Conservation (phyloP, 192 early-diverging fungal genomes). For the Thoreauomyces humboldtii region DNA sequence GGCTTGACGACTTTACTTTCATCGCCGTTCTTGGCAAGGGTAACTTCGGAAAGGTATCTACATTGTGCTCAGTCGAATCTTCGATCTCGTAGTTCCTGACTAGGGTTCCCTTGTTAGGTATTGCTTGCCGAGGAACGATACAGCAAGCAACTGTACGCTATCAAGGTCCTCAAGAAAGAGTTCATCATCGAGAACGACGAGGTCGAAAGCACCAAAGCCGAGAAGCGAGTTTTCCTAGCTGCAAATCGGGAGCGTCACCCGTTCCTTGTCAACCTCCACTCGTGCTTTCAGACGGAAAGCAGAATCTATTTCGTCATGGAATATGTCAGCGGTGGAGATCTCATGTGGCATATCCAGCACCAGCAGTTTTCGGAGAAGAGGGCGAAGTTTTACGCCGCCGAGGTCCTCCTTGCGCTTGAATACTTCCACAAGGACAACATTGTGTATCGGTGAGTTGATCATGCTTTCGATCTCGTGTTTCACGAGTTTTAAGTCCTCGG, state of each 20-base stretch:
- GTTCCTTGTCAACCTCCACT: conserved; percentile 94
- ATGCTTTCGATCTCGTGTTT: not conserved
- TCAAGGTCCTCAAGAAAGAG: conserved; percentile 98
- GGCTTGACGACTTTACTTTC: conserved; percentile 91
- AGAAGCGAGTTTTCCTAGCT: conserved; percentile 90
- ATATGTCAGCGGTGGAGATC: conserved; percentile 93
- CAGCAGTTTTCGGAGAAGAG: conserved; percentile 84
- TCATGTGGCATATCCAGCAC: conserved; percentile 98
- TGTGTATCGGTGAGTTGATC: conserved; percentile 66
- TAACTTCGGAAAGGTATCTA: conserved; percentile 96
- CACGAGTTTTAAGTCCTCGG: not conserved
- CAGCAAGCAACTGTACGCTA: conserved; percentile 81
- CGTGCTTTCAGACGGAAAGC: conserved; percentile 93
- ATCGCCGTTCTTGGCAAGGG: conserved; percentile 95
- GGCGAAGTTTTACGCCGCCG: conserved; percentile 95
- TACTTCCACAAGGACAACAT: conserved; percentile 96
- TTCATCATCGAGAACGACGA: conserved; percentile 99
- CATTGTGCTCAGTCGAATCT: too few relatives aligned
- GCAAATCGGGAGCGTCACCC: conserved; percentile 91
- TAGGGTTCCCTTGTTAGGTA: too few relatives aligned
- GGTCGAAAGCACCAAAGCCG: conserved; percentile 88
- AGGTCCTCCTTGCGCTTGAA: conserved; percentile 89
- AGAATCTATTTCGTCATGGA: conserved; percentile 99
- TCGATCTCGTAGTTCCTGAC: not conserved
- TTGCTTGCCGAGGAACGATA: conserved; percentile 94